Base-by-base conservation (phyloP, 495 filamentous ascomycete genomes). In the Letharia columbiana region DNA sequence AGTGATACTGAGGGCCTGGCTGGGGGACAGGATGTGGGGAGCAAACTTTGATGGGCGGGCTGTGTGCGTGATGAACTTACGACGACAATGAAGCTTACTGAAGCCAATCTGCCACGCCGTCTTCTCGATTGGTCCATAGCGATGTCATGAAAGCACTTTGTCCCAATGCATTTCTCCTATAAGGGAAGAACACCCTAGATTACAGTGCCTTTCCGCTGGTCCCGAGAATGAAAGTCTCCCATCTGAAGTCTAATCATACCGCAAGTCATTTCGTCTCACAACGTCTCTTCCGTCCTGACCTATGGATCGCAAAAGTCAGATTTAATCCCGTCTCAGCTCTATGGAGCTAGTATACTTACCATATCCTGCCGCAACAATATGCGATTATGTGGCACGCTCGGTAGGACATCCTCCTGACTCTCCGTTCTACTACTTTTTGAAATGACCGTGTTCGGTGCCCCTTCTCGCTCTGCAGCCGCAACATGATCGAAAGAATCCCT, bases 261-360 rank as follows among this genome's bases (percentile, higher is more conserved):
- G 17, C 15, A 10, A 57, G 13, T 37, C 54, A 1, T 15, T 20
- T 6, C 33, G 18, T 10, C 6, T 64, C 41, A 65, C 44, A 59
- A 23, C 6, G 63, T 58, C 41, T 65, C 63, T 57, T 65, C 63
- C 28, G 63, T 65, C 52, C 54, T 65, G 63, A 44, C 31, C 63
- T 65, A 42, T 39, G 13, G 37, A 12, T 6, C 2, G 44, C 9
- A 35, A 41, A 6, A 18, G 41, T 58, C 28, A 65, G 63, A 12
- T 39, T 18, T 11, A 2, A 31, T 18, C 17, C 13, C 23, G 3
- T 33, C 41, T 10, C 63, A 52, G 8, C 10, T 40, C 15, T 2
- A 23, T 39, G 41, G 31, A 23, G 40, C 28, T 59, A 11, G 9
- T 18, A 57, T 1, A 37, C 63, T 59, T 17, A 65, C 63, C 50